Percentiles rank a stretch among this genome's conserved stretches.
phyloP scores from a whole-genome alignment of 805 yeast genomes.

The Spathaspora girioi region DNA sequence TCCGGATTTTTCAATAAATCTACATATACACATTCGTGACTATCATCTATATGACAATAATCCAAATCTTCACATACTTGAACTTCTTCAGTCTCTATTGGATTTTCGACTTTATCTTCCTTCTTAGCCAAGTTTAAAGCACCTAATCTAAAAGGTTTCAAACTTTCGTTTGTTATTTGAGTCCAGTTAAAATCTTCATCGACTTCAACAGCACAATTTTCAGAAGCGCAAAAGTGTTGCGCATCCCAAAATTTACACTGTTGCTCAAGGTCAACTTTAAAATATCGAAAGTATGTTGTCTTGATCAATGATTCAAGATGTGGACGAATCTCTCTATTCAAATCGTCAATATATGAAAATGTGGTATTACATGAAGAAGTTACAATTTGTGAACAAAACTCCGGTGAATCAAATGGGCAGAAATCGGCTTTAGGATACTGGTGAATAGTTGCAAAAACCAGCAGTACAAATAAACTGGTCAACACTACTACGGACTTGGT shows the following conservation, averaged over 20 bases:
- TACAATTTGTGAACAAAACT: constrained; percentile 42
- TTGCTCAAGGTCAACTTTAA: constrained; percentile 76
- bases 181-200: constrained; percentile 64
- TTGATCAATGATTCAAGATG: constrained; percentile 54
- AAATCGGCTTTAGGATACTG: constrained; percentile 12
- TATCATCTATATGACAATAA: constrained; percentile 66
- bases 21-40: constrained; percentile 74
- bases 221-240: constrained; percentile 78
- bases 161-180: constrained; percentile 51
- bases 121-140: constrained; percentile 22
- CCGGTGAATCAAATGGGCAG: constrained; percentile 40
- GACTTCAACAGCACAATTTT: constrained; percentile 87
- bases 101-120: constrained; percentile 12
- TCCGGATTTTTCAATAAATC: constrained; percentile 89
- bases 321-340: constrained; percentile 39
- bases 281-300: constrained; percentile 83
- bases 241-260: constrained; percentile 87
- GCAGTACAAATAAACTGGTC: background rate
- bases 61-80: constrained; percentile 48
- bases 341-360: constrained; percentile 37
- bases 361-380: constrained; percentile 45
- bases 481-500: background rate
- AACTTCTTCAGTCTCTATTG: constrained; percentile 8
- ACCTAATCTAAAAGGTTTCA: constrained; percentile 73
- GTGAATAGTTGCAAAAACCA: background rate